Evolutionary conservation across 148 eudicot genomes (phyloP).

Genomic region (Bassia scoparia): DNA sequence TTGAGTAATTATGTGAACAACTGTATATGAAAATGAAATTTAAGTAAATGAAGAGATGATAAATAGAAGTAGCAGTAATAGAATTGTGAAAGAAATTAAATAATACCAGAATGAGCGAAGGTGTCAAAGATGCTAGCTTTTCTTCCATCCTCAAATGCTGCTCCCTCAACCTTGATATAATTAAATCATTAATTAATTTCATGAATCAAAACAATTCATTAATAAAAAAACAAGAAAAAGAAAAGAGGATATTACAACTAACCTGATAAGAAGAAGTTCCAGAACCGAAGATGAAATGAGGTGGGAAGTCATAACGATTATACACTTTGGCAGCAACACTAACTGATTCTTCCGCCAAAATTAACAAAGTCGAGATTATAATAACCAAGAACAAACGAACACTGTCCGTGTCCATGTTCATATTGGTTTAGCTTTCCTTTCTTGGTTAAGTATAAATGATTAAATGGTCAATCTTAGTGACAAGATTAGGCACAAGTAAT

Average conservation of each 20-base stretch:
- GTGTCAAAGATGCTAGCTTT: constrained; percentile 23
- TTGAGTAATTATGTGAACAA: too few relatives aligned
- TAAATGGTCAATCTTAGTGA: too few relatives aligned
- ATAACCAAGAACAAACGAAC: too few relatives aligned
- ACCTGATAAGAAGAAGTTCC: constrained; percentile 39
- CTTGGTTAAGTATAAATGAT: too few relatives aligned
- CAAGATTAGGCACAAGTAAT: too few relatives aligned
- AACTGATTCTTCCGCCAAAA: not conserved
- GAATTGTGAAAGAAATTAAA: too few relatives aligned
- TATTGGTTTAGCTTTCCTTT: too few relatives aligned
- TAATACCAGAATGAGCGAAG: constrained; percentile 18
- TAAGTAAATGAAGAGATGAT: too few relatives aligned
- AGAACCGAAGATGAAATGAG: constrained; percentile 31
- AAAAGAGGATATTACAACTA: not conserved
- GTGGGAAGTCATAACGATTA: constrained; percentile 25
- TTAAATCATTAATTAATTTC: not conserved
- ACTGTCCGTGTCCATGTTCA: too few relatives aligned
- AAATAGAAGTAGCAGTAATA: too few relatives aligned
- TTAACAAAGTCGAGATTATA: too few relatives aligned
- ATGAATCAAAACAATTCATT: not conserved
- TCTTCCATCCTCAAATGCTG: constrained; percentile 32
- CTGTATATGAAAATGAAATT: too few relatives aligned
- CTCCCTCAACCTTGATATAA: constrained; percentile 28
- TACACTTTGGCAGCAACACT: not conserved
- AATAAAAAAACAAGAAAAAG: not conserved